phyloP scores from a whole-genome alignment of 2,329 filamentous ascomycete genomes.

The Lachnum nothofagi region DNA sequence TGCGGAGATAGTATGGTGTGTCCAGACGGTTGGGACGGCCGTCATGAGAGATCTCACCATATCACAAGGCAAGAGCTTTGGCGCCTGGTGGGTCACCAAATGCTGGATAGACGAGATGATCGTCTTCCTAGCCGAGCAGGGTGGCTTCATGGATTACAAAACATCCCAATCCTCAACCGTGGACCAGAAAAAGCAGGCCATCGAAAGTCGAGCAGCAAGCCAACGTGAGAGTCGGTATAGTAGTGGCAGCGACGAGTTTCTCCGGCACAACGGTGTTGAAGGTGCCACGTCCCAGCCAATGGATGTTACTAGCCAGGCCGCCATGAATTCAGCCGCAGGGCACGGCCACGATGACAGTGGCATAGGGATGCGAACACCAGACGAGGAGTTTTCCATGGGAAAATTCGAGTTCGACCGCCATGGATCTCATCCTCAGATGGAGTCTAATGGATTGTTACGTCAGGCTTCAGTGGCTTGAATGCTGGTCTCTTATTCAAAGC shows the following conservation, averaged over 20 bases:
- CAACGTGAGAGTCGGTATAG: slow-evolving; percentile 30
- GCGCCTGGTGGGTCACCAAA: slow-evolving; percentile 93
- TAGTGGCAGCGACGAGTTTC: slow-evolving; percentile 31
- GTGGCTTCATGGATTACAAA: slow-evolving; percentile 72
- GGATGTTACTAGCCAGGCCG: slow-evolving; percentile 40
- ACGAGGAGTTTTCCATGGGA: slow-evolving; percentile 58
- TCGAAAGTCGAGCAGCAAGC: slow-evolving; percentile 21
- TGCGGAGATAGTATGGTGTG: slow-evolving; percentile 68
- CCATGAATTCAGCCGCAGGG: slow-evolving; percentile 42
- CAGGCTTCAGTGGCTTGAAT: slow-evolving; percentile 17
- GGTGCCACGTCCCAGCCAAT: slow-evolving; percentile 28
- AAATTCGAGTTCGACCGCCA: slow-evolving; percentile 46
- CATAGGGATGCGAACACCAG: slow-evolving; percentile 64
- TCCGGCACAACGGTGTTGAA: slow-evolving; percentile 18
- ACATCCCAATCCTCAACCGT: slow-evolving; percentile 34
- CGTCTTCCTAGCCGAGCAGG: slow-evolving; percentile 80
- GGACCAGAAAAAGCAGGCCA: slow-evolving; percentile 21
- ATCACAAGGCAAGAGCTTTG: slow-evolving; percentile 71
- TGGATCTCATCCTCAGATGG: slow-evolving; percentile 21
- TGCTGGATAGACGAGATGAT: slow-evolving; percentile 95
- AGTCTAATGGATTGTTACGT: slow-evolving; percentile 17
- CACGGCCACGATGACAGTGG: slow-evolving; percentile 68
- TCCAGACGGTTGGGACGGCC: slow-evolving; percentile 69
- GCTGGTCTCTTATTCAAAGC: neutral
- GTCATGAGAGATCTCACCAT: slow-evolving; percentile 79